phyloP scores from a whole-genome alignment of 2,329 filamentous ascomycete species.

The Onygenales sp. region DNA sequence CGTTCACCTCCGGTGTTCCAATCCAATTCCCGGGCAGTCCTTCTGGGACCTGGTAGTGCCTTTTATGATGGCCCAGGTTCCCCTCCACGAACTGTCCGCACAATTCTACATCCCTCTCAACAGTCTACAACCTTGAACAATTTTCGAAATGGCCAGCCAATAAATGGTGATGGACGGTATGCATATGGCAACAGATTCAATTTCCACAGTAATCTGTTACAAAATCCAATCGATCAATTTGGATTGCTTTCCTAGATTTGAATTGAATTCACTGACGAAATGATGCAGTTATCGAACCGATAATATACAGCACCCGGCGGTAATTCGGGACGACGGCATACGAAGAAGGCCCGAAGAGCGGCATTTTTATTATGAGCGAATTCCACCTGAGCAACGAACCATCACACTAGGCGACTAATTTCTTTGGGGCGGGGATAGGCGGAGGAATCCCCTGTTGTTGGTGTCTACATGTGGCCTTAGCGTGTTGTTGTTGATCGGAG shows the following conservation, averaged over 20 bases:
- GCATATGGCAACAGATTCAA: constrained; percentile 2
- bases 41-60: background rate
- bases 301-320: background rate
- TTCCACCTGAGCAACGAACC: background rate
- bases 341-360: background rate
- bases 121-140: constrained; percentile 12
- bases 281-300: background rate
- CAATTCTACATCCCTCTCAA: background rate
- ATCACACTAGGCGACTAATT: background rate
- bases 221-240: background rate
- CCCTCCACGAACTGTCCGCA: background rate
- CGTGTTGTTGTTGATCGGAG: no score
- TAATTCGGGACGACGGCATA: background rate
- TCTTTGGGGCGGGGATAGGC: no score
- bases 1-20: background rate
- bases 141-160: constrained; percentile 6
- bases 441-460: no score
- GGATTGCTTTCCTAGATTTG: background rate
- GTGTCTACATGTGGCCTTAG: no score
- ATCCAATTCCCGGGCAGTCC: background rate
- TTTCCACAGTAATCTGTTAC: background rate
- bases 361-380: background rate
- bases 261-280: background rate
- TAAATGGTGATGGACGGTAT: constrained; percentile 17
- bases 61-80: constrained; percentile 1